These are phyloP conservation scores for Citrullus colocynthis DNA, from an alignment of 306 rosid species.

Conservation along the genomic window DNA sequence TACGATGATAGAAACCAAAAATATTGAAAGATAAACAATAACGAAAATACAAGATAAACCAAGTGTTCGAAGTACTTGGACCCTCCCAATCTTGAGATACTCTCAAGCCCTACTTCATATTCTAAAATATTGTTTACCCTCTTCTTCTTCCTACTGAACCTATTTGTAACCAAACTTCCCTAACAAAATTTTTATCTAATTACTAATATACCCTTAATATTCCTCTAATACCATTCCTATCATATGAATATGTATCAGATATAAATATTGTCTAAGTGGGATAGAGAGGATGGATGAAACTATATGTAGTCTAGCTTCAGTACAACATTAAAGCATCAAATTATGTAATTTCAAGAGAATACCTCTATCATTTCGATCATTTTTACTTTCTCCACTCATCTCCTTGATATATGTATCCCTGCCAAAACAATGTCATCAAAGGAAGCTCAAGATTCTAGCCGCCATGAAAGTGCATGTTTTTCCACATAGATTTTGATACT, in stretches of 20 bases:
- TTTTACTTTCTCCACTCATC: slow-evolving; percentile 82
- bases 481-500: neutral
- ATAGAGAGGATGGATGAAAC: neutral
- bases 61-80: too few relatives aligned
- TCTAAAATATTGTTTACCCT: too few relatives aligned
- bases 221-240: too few relatives aligned
- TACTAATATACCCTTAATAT: too few relatives aligned
- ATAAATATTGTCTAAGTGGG: neutral
- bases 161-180: too few relatives aligned
- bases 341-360: slow-evolving; percentile 15
- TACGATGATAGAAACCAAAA: neutral
- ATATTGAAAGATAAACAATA: too few relatives aligned
- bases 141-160: too few relatives aligned
- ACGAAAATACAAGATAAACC: too few relatives aligned
- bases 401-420: slow-evolving; percentile 90
- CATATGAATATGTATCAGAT: too few relatives aligned
- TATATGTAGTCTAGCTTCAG: neutral
- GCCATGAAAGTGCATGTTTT: neutral
- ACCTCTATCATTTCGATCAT: slow-evolving; percentile 98
- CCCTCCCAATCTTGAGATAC: too few relatives aligned
- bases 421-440: neutral
- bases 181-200: too few relatives aligned
- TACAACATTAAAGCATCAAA: slow-evolving; percentile 6
- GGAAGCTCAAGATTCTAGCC: neutral
- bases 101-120: too few relatives aligned